Evolutionary conservation across 768 basidiomycete genomes (phyloP).

Genomic region (Russula emetica): DNA sequence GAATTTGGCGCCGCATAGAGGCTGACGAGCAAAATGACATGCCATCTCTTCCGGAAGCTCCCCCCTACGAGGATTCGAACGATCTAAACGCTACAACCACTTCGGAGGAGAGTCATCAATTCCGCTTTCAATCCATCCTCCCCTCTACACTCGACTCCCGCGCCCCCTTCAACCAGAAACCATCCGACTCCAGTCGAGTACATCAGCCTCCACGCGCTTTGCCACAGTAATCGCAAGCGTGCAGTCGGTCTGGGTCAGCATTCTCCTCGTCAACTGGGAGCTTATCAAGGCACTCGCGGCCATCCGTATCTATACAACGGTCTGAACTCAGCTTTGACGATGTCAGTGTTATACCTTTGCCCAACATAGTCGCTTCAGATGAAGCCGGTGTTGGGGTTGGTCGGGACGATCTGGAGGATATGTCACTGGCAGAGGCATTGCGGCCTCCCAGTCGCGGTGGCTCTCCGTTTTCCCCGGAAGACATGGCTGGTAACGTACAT

Average conservation of each 20-base stretch:
- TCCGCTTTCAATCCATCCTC: slow-evolving; percentile 39
- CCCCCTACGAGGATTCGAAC: slow-evolving; percentile 62
- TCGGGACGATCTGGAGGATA: slow-evolving; percentile 38
- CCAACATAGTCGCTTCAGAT: slow-evolving; percentile 29
- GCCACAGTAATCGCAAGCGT: slow-evolving; percentile 49
- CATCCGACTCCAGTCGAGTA: slow-evolving; percentile 48
- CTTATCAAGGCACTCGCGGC: slow-evolving; percentile 14
- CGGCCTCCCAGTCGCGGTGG: slow-evolving; percentile 52
- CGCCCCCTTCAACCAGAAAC: slow-evolving; percentile 49
- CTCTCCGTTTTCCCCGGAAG: slow-evolving; percentile 42
- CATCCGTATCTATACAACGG: slow-evolving; percentile 3
- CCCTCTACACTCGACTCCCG: slow-evolving; percentile 67
- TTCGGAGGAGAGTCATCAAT: slow-evolving; percentile 39
- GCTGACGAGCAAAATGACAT: slow-evolving; percentile 69
- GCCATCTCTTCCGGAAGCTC: slow-evolving; percentile 77
- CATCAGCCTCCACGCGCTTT: slow-evolving; percentile 48
- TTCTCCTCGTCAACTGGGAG: slow-evolving; percentile 27
- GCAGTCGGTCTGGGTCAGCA: slow-evolving; percentile 39
- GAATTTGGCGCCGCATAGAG: slow-evolving; percentile 81
- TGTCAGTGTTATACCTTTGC: slow-evolving; percentile 52
- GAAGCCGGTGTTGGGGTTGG: slow-evolving; percentile 10
- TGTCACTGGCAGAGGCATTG: slow-evolving; percentile 55
- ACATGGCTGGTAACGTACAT: slow-evolving; percentile 34
- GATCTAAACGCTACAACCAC: slow-evolving; percentile 39
- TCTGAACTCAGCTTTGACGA: slow-evolving; percentile 47